Percentiles rank a stretch among this genome's conserved stretches.
Evolutionary conservation across 495 filamentous ascomycete species (phyloP).

Genomic region (Ramalina intermedia): DNA sequence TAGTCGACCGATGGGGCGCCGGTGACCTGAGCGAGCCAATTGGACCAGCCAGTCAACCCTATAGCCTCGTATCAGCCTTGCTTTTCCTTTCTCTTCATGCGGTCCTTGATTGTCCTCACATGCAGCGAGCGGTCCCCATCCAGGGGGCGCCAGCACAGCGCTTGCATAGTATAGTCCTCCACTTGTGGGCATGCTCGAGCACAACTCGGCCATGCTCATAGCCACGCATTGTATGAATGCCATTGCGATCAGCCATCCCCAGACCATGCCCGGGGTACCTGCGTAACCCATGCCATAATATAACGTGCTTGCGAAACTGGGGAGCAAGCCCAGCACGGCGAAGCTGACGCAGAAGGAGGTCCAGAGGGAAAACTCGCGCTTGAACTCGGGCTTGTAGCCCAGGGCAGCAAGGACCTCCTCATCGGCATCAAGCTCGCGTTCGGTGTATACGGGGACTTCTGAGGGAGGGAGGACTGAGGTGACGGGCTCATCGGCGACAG

Average conservation of each 20-base stretch:
- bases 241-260: constrained; percentile 70
- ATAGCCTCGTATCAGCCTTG: constrained; percentile 7
- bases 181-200: constrained; percentile 54
- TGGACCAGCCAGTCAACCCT: constrained; percentile 60
- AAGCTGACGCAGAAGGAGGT: constrained; percentile 70
- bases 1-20: constrained; percentile 54
- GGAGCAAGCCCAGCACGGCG: constrained; percentile 58
- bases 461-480: constrained; percentile 53
- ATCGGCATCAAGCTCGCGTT: constrained; percentile 38
- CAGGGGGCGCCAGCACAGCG: constrained; percentile 59
- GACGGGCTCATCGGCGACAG: constrained; percentile 39
- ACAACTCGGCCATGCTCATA: constrained; percentile 51
- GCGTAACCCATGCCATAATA: constrained; percentile 75
- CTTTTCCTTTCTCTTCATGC: background rate
- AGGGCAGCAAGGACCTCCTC: constrained; percentile 56
- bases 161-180: constrained; percentile 70
- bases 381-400: constrained; percentile 72
- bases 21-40: constrained; percentile 59
- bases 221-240: constrained; percentile 62
- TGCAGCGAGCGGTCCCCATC: constrained; percentile 60
- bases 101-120: constrained; percentile 24
- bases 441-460: constrained; percentile 39
- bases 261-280: constrained; percentile 67
- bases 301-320: constrained; percentile 61
- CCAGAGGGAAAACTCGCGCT: constrained; percentile 71